These are phyloP conservation scores for Hirschfeldia incana DNA, from an alignment of 345 rosid species.

Conservation along the genomic window DNA sequence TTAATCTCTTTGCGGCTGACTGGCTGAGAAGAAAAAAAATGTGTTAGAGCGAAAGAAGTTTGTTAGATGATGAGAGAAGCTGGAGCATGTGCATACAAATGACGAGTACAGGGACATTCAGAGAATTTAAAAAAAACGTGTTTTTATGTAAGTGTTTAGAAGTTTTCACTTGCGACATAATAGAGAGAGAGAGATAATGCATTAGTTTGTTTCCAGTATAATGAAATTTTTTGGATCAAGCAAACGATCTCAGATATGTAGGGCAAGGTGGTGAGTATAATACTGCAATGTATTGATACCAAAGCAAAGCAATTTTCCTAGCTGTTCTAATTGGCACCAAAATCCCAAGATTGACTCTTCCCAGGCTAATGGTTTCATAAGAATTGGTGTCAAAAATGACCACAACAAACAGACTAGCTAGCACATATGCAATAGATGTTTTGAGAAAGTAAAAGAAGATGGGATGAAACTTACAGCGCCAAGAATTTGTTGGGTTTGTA, in stretches of 20 bases:
- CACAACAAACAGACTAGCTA: not conserved
- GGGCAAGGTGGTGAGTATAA: constrained; percentile 22
- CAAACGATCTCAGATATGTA: constrained; percentile 7
- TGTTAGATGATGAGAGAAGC: not conserved
- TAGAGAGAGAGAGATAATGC: not conserved
- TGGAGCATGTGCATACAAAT: constrained; percentile 15
- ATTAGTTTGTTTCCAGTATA: constrained; percentile 1
- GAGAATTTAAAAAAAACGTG: not conserved
- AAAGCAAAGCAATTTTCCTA: constrained; percentile 18
- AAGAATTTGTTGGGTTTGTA: constrained; percentile 97
- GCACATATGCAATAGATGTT: not conserved
- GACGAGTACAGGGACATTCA: constrained; percentile 5
- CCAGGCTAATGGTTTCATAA: not conserved
- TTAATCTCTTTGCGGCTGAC: constrained; percentile 68
- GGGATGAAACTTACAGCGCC: constrained; percentile 61
- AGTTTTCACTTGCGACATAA: not conserved
- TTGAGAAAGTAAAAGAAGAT: constrained; percentile 11
- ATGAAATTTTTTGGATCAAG: not conserved
- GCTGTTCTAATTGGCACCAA: constrained; percentile 14
- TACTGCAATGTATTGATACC: not conserved
- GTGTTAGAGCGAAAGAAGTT: not conserved
- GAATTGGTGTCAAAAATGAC: not conserved
- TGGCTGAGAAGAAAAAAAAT: constrained; percentile 46
- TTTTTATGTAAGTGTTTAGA: not conserved
- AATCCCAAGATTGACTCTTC: not conserved